These are phyloP conservation scores for Rhodotorula sp. DNA, from an alignment of 1,284 basidiomycete genomes.

Conservation along the genomic window DNA sequence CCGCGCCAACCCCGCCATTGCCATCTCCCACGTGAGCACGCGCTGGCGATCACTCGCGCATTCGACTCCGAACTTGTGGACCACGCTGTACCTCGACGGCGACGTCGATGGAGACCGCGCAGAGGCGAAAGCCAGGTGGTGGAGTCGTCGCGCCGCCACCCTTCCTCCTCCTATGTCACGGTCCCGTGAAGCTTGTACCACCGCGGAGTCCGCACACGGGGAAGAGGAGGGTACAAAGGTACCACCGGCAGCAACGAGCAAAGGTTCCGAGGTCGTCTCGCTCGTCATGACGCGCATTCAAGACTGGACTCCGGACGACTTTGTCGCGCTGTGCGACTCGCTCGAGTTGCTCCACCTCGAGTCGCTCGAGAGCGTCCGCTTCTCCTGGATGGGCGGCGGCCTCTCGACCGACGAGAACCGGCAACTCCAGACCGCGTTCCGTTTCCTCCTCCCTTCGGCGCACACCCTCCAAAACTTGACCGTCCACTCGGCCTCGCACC, in stretches of 20 bases:
- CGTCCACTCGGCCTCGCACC: constrained; percentile 11
- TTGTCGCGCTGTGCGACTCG: constrained; percentile 12
- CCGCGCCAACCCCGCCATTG: constrained; percentile 13
- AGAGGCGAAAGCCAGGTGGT: constrained; percentile 11
- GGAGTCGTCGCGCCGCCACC: not conserved
- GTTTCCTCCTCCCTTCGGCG: constrained; percentile 10
- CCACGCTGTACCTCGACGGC: constrained; percentile 14
- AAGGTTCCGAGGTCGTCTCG: not conserved
- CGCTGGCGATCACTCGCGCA: not conserved
- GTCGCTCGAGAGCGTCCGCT: not conserved
- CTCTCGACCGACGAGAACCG: constrained; percentile 1
- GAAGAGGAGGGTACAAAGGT: not conserved
- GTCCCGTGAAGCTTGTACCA: not conserved
- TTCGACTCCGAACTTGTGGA: not conserved
- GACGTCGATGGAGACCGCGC: not conserved
- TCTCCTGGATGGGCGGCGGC: constrained; percentile 15
- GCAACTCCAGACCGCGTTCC: constrained; percentile 12
- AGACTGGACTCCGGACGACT: constrained; percentile 2
- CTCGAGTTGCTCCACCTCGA: constrained; percentile 11
- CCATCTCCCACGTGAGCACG: constrained; percentile 2
- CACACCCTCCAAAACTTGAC: constrained; percentile 4
- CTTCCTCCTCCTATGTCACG: not conserved
- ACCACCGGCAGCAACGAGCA: not conserved
- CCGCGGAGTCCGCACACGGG: not conserved
- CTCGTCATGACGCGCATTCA: constrained; percentile 11